Percentiles rank a stretch among this genome's conserved stretches.
Conservation (phyloP, 352 stramenopile species). For the Phytopythium boreale region DNA sequence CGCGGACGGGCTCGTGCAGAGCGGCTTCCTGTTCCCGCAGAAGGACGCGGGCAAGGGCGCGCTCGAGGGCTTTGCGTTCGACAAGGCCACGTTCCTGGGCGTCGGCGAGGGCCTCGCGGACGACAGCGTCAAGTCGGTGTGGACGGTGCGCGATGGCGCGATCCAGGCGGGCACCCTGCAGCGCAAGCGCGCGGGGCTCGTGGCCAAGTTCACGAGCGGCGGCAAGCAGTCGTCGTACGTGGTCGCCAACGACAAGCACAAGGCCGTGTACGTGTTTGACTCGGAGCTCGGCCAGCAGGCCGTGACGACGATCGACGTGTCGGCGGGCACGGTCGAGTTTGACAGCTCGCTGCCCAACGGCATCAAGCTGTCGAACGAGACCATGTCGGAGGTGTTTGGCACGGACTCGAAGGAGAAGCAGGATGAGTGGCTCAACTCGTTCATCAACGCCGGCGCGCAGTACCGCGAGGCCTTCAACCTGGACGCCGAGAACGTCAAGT, state of each 20-base stretch:
- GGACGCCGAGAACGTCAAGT: conserved; percentile 23
- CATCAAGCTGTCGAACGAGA: conserved; percentile 40
- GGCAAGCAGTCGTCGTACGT: conserved; percentile 21
- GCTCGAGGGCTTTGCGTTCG: conserved; percentile 21
- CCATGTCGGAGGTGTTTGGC: conserved; percentile 28
- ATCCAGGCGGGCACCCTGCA: conserved; percentile 29
- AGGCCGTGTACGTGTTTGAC: conserved; percentile 26
- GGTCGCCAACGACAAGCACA: conserved; percentile 21
- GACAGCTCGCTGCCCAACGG: conserved; percentile 24
- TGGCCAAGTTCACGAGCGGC: conserved; percentile 20
- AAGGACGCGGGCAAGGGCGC: conserved; percentile 9
- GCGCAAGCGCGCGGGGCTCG: conserved; percentile 22
- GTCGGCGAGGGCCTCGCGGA: conserved; percentile 15
- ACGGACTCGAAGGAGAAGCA: conserved; percentile 37
- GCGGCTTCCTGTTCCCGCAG: conserved; percentile 24
- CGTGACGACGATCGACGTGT: conserved; percentile 22
- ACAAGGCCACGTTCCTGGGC: conserved; percentile 21
- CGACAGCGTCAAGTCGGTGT: conserved; percentile 17
- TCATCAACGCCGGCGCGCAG: conserved; percentile 40
- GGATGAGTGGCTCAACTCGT: conserved; percentile 47
- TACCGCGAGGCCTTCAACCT: conserved; percentile 44
- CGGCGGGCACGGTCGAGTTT: conserved; percentile 29
- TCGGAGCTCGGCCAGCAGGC: conserved; percentile 22
- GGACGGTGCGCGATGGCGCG: conserved; percentile 27
- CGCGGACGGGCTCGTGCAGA: conserved; percentile 30